Conservation (phyloP, 441 rosid genomes). For the Adansonia madagascariensis region DNA sequence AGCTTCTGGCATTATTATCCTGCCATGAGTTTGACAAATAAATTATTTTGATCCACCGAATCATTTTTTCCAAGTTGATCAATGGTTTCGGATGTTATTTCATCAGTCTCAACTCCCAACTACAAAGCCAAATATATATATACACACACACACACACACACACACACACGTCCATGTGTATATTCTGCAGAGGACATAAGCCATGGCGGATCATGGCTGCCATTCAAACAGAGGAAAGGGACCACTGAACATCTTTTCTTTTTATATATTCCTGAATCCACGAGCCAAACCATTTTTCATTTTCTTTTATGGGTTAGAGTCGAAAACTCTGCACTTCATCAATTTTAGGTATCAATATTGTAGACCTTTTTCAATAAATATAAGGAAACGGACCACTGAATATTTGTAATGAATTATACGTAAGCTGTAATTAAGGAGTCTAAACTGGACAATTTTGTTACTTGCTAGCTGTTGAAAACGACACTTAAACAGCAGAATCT, state of each 20-base stretch:
- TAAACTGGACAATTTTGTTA: background rate
- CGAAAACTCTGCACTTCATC: background rate
- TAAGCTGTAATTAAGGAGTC: background rate
- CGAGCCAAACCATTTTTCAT: background rate
- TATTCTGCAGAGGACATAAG: background rate
- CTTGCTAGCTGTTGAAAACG: background rate
- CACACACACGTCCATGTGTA: background rate
- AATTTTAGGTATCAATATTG: background rate
- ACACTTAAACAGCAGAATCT: background rate
- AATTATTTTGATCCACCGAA: background rate
- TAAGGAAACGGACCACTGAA: background rate
- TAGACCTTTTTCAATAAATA: background rate
- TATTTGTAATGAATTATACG: background rate
- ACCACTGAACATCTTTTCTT: no score
- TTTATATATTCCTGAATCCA: background rate
- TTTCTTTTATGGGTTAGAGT: background rate
- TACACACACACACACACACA: no score
- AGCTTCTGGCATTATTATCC: background rate
- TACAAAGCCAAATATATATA: background rate
- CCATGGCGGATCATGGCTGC: background rate
- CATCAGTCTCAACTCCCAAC: background rate
- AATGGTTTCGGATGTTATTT: background rate
- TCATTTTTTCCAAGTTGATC: background rate
- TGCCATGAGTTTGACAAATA: slow-evolving; percentile 15
- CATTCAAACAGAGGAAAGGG: background rate